Base-by-base conservation (phyloP, 2,329 filamentous ascomycete species). In the Dothistroma pini region DNA sequence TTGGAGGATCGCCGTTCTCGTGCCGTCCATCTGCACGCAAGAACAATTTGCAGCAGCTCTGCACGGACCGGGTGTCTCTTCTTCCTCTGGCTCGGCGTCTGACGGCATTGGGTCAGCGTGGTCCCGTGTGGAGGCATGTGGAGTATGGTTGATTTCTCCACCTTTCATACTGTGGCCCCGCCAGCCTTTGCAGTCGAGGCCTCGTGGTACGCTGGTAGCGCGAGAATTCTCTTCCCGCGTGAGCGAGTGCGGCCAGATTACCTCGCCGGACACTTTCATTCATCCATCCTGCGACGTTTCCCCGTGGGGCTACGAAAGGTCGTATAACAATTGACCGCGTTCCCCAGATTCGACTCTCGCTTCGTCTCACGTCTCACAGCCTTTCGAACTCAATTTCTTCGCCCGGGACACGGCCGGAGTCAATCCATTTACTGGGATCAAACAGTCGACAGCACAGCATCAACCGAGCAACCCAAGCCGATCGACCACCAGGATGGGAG, bases 401-500 rank as follows among this genome's bases (percentile, higher is more conserved):
- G 19, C 25, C 19, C 21, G 34, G 41, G 34, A 2, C 34, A 31
- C 21, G 11, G 34, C 29, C 54, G 25, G 29, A 44, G 38, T 19
- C 22, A 10, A 48, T 31, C 41, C 1, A 19, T 2, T 29, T 21
- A 14, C 54, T 48, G 21, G 35, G 16, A 7, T 31, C 25, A 48
- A 25, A 47, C 34, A 22, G 31, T 31, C 35, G 35, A 31, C 14
- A 48, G 31, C 25, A 35, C 50, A 53, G 50, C 25, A n/a, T 4
- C 49, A 25, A 53, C 54, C 12, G 54, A 16, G 25, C 35, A 32
- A 52, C 25, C 21, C 22, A 62, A 53, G 48, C 25, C 22, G 25
- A 53, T 35, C 22, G 25, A 53, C 50, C 34, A 47, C 21, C 62
- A 72, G 9, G 34, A 76, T 76, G 74, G 74, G 73, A 50, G 63